Evolutionary conservation across 306 rosid genomes (phyloP), one percentile per base, ranked within the genome.

Genomic region (Corylus avellana): DNA sequence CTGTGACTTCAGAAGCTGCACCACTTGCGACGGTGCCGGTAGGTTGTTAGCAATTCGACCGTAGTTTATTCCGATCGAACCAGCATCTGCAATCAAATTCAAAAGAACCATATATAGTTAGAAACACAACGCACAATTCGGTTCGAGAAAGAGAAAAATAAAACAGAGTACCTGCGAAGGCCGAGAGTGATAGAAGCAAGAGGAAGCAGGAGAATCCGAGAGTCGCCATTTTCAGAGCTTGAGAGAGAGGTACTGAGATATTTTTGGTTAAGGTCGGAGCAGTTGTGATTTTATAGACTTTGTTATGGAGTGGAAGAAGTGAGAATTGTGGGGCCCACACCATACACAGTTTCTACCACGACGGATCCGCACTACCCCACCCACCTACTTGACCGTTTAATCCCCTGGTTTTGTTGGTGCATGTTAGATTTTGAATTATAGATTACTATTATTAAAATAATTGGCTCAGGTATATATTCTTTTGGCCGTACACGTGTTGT

Each of bases 11-110:
- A 92, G 83, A 14, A 94, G 97, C 51, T 85, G 44, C 48, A 89
- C 97, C 12, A 92, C 98, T 62, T 91, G 56, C 0, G 83, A n/a
- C 0, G 98, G 94, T 2, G 84, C 1, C 0, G 98, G 97, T 1
- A 94, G 47, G 72, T 94, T 29, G 74, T 91, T 84, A 0, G 98
- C 98, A 4, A 92, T 56, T 53, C 91, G 64, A 0, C 98, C 98
- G 22, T 94, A 94, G 89, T 94, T 94, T 4, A 94, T 86, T 59
- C 97, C 97, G 2, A 94, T 13, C 1, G 85, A 86, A 7, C 90
- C 94, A 0, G 85, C 79, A 16, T 84, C 91, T 85, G 88, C 37
- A 80, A 76, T 48, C 12, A 74, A 8, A 80, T 74, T 48, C 12
- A 74, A 8, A 16, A 53, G 1, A 32, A 1, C 12, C 12, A 18